phyloP scores from a whole-genome alignment of 441 rosid genomes.

The Gossypium laxum region DNA sequence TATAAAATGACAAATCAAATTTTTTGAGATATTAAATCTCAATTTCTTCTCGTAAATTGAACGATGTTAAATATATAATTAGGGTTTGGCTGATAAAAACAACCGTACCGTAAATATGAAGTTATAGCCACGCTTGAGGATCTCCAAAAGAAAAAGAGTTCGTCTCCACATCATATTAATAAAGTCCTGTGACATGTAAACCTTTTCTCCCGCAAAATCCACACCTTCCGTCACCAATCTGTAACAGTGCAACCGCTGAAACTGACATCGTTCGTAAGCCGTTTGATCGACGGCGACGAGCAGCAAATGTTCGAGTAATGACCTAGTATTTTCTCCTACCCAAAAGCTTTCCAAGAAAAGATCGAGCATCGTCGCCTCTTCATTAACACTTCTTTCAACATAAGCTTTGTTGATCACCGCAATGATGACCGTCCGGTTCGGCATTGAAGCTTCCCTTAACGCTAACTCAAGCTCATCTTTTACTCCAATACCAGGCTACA shows the following conservation, averaged over 20 bases:
- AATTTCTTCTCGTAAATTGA: too few species aligned
- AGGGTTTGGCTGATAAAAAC: too few species aligned
- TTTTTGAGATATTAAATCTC: too few species aligned
- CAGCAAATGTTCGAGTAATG: conserved; percentile 24
- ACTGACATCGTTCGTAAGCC: conserved; percentile 34
- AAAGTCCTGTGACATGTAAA: conserved; percentile 36
- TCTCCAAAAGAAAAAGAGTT: conserved; percentile 29
- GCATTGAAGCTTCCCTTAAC: conserved; percentile 20
- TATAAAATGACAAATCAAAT: too few species aligned
- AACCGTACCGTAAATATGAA: conserved; percentile 38
- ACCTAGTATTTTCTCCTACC: conserved; percentile 31
- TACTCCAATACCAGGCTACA: too few species aligned
- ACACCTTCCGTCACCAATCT: conserved; percentile 28
- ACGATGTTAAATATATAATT: too few species aligned
- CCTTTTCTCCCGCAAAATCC: conserved; percentile 23
- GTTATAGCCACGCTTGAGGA: conserved; percentile 33
- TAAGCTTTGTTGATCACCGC: conserved; percentile 38
- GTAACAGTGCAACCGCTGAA: conserved; percentile 39
- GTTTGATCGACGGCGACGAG: conserved; percentile 32
- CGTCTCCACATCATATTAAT: conserved; percentile 47
- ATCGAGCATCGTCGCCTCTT: conserved; percentile 31
- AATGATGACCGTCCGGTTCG: conserved; percentile 34
- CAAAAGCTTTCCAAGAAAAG: conserved; percentile 40
- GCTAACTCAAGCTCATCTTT: conserved; percentile 24
- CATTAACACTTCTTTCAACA: conserved; percentile 21